Conservation (phyloP, 2,329 filamentous ascomycete genomes). For the Coniochaeta ligniaria region DNA sequence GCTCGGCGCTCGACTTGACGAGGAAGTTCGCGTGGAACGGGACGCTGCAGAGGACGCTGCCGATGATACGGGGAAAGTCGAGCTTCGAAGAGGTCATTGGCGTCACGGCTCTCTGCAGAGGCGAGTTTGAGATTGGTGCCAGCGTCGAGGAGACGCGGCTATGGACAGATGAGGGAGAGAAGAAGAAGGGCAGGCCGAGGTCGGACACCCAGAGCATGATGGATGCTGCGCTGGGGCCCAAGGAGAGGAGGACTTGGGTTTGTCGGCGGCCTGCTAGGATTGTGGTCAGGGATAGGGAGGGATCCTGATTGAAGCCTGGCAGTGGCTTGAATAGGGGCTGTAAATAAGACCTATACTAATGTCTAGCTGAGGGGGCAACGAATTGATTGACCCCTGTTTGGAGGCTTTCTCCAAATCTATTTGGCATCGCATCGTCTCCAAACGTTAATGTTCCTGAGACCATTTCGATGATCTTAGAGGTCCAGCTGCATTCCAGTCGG, state of each 20-base stretch:
- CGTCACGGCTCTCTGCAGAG: conserved; percentile 68
- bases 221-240: conserved; percentile 50
- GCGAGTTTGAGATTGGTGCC: conserved; percentile 75
- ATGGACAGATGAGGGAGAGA: conserved; percentile 26
- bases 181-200: conserved; percentile 23
- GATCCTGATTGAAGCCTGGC: not conserved
- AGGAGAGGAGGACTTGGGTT: conserved; percentile 59
- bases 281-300: conserved; percentile 39
- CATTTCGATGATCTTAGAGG: too few relatives aligned
- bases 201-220: conserved; percentile 50
- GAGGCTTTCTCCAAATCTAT: too few relatives aligned
- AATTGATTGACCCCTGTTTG: not conserved
- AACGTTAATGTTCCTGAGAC: too few relatives aligned
- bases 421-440: not conserved
- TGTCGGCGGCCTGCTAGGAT: conserved; percentile 49
- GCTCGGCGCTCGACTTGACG: conserved; percentile 71
- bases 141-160: conserved; percentile 73
- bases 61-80: conserved; percentile 51
- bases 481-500: too few relatives aligned
- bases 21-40: conserved; percentile 82
- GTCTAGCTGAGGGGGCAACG: too few relatives aligned
- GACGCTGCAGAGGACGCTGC: conserved; percentile 67
- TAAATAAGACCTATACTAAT: not conserved
- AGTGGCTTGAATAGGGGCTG: not conserved
- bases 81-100: conserved; percentile 58